Conservation (phyloP, 202 grass and related monocot species). For the Bolboschoenoplectus hybrid region DNA sequence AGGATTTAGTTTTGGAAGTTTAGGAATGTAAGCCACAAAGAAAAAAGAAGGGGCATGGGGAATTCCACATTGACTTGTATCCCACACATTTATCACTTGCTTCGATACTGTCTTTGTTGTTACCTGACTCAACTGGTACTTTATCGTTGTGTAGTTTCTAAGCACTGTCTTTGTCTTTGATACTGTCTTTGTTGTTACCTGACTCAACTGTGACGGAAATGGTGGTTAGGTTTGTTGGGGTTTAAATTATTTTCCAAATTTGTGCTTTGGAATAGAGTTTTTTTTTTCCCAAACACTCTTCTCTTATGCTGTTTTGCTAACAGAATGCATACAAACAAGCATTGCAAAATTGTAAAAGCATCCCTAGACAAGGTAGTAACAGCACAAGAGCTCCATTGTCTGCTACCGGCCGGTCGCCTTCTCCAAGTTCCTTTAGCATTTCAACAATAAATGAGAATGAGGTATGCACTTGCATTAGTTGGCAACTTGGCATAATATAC, state of each 20-base stretch:
- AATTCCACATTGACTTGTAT: not conserved
- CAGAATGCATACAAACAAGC: constrained; percentile 90
- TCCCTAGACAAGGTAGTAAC: constrained; percentile 71
- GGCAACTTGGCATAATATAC: not conserved
- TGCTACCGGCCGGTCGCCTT: constrained; percentile 61
- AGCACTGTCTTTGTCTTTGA: not conserved
- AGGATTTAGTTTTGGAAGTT: not conserved
- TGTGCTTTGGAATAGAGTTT: not conserved
- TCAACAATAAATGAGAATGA: constrained; percentile 82
- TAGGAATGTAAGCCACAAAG: not conserved
- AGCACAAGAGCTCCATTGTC: constrained; percentile 67
- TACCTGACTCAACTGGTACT: not conserved
- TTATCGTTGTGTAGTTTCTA: not conserved
- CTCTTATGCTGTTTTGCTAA: constrained; percentile 7
- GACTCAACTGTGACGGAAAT: not conserved
- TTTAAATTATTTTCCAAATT: not conserved
- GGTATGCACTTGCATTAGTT: constrained; percentile 45
- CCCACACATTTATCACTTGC: not conserved
- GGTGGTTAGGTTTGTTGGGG: not conserved
- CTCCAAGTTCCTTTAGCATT: constrained; percentile 71
- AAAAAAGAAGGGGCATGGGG: not conserved
- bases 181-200: too few relatives aligned
- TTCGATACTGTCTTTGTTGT: not conserved
- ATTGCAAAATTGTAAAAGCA: constrained; percentile 69
- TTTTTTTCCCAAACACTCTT: not conserved